These are phyloP conservation scores for Trypanosomatidae sp. DNA, from an alignment of 208 protist species.

Conservation along the genomic window DNA sequence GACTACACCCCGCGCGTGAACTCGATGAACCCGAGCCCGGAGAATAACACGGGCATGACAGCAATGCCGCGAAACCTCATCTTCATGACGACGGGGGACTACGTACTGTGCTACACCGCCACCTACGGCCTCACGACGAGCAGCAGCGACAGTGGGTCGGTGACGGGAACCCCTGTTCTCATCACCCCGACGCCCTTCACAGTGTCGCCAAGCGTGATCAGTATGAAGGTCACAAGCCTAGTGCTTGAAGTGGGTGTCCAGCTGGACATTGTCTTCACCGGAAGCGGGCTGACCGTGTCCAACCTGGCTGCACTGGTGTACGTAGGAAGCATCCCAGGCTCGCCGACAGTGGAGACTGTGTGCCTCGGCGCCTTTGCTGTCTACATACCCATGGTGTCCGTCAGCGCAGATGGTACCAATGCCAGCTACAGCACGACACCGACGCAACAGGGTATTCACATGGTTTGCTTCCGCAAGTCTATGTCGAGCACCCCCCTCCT, in stretches of 20 bases:
- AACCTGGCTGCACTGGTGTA: conserved; percentile 68
- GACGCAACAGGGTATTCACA: conserved; percentile 43
- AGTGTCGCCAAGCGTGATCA: conserved; percentile 47
- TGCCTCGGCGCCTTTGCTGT: conserved; percentile 26
- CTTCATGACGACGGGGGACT: conserved; percentile 47
- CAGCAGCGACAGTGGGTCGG: not conserved
- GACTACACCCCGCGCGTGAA: conserved; percentile 56
- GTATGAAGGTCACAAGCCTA: conserved; percentile 44
- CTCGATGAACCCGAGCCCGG: conserved; percentile 12
- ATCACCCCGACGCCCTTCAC: conserved; percentile 55
- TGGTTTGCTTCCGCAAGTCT: conserved; percentile 57
- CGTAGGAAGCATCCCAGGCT: conserved; percentile 13
- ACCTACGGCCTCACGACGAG: conserved; percentile 22
- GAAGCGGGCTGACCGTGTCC: conserved; percentile 37
- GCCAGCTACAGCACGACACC: conserved; percentile 59
- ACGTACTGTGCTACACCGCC: conserved; percentile 77
- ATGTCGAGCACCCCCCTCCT: conserved; percentile 21
- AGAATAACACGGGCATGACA: conserved; percentile 25
- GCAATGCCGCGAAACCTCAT: conserved; percentile 35
- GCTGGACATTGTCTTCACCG: conserved; percentile 55
- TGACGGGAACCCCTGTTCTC: conserved; percentile 25
- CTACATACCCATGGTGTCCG: conserved; percentile 42
- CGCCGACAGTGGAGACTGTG: conserved; percentile 31
- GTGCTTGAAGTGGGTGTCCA: conserved; percentile 40
- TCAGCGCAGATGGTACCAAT: conserved; percentile 35